Conservation (phyloP, 1,284 basidiomycete species). For the Ustilago curta region DNA sequence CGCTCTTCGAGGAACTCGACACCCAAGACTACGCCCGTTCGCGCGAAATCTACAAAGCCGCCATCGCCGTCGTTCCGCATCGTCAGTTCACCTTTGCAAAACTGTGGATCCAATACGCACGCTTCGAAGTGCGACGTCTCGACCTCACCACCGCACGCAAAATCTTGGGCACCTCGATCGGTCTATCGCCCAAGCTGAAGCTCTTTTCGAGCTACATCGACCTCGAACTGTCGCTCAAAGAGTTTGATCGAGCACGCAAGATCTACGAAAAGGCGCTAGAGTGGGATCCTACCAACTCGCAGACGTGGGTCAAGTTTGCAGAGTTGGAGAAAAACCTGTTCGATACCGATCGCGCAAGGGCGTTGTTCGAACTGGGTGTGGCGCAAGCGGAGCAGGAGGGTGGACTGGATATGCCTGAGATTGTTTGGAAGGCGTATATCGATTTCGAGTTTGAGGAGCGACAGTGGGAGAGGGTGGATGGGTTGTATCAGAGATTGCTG, state of each 20-base stretch:
- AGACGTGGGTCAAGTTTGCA: slow-evolving; percentile 91
- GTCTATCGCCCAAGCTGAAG: slow-evolving; percentile 92
- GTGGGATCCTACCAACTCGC: slow-evolving; percentile 65
- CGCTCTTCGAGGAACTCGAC: slow-evolving; percentile 96
- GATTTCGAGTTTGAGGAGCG: slow-evolving; percentile 96
- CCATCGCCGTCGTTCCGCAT: slow-evolving; percentile 88
- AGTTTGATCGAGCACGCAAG: slow-evolving; percentile 92
- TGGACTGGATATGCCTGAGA: slow-evolving; percentile 93
- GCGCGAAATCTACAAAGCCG: slow-evolving; percentile 92
- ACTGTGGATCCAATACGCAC: slow-evolving; percentile 79
- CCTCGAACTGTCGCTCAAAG: slow-evolving; percentile 71
- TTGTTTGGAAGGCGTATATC: slow-evolving; percentile 86
- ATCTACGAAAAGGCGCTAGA: slow-evolving; percentile 90
- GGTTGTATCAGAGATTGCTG: slow-evolving; percentile 90
- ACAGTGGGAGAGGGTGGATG: slow-evolving; percentile 84
- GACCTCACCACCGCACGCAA: slow-evolving; percentile 88
- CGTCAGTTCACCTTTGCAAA: slow-evolving; percentile 98
- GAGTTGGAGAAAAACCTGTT: slow-evolving; percentile 92
- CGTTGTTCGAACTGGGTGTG: slow-evolving; percentile 95
- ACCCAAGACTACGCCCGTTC: slow-evolving; percentile 87
- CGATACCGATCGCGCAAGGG: slow-evolving; percentile 90
- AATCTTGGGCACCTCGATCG: slow-evolving; percentile 88
- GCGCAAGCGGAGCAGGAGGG: slow-evolving; percentile 76
- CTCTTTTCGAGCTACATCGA: slow-evolving; percentile 66
- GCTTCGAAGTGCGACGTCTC: slow-evolving; percentile 88